Evolutionary conservation across 208 protist genomes (phyloP).

Genomic region (Crithidia brevicula): DNA sequence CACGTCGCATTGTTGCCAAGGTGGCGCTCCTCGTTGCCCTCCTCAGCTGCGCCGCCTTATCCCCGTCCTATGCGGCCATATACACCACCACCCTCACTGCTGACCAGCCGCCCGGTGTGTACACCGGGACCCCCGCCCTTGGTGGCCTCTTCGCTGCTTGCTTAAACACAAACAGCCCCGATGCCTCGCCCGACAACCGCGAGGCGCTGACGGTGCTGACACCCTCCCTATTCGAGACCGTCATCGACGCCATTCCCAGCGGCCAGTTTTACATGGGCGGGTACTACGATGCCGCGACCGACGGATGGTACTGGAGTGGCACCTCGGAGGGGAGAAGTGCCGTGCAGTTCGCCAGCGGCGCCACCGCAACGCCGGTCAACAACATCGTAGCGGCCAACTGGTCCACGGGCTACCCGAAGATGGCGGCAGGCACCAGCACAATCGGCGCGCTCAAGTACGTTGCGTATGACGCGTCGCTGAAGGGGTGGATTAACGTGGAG

Average conservation of each 20-base stretch:
- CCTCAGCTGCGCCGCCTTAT: not conserved
- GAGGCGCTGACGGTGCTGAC: not conserved
- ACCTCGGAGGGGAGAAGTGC: too few species aligned
- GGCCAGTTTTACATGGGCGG: not conserved
- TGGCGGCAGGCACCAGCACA: not conserved
- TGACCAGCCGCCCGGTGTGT: not conserved
- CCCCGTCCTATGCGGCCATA: not conserved
- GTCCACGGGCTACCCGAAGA: conserved; percentile 9
- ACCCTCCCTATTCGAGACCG: not conserved
- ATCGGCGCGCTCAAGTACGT: conserved; percentile 11
- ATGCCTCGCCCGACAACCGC: not conserved
- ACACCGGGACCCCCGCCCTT: not conserved
- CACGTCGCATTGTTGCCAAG: too few species aligned
- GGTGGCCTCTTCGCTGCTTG: not conserved
- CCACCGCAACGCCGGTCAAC: not conserved
- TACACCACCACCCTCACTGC: not conserved
- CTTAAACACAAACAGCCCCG: not conserved
- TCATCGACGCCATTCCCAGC: not conserved
- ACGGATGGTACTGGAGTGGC: not conserved
- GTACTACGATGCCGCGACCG: not conserved
- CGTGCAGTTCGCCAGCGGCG: not conserved
- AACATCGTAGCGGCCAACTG: not conserved
- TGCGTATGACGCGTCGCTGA: conserved; percentile 9
- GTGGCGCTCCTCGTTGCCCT: not conserved
- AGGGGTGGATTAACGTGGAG: conserved; percentile 14